Evolutionary conservation across 2,329 filamentous ascomycete species (phyloP), one percentile per base, ranked within the genome.

Genomic region (Calonectria naviculata): DNA sequence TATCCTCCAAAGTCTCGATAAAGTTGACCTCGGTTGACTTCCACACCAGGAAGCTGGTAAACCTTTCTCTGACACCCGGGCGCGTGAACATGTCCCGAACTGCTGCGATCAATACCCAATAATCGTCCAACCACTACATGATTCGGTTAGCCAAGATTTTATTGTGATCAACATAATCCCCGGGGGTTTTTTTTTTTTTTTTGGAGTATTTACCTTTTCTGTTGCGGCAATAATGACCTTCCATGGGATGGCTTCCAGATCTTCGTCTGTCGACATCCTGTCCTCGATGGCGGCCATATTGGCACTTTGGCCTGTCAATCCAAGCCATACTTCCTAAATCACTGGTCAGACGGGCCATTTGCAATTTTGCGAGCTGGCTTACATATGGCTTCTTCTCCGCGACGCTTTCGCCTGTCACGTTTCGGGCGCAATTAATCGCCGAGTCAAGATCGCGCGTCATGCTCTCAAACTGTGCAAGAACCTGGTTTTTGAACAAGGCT

Each of bases 281-380:
- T 65, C 61, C 31, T 65, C 61, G 7, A 65, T 41, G 9, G 46
- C 29, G 13, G 61, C 61, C 61, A 65, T 65, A 17, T 65, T 65
- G 61, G 61, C 61, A 21, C 61, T 65, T n/a, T 65, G 61, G 7
- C 31, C 61, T 7, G 44, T 65, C 19, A 65, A 52, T 1, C 61
- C 61, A 24, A 65, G 46, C 61, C 61, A 65, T n/a, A 65, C 34
- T 52, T 65, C 61, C 61, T 65, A 29, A 31, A 15, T 21, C 19
- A 15, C 17, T 5, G 5, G 26, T 61, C 6, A 44, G 36, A 15
- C 12, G 13, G n/a, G 9, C 21, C 21, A 9, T 31, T 13, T n/a
- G 9, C 12, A 10, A 6, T 26, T 2, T 3, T 9, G 13, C 15
- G 8, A 10, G 1, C 4, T 15, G 24, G n/a, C 61, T 36, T 52